Percentiles rank a stretch among this genome's conserved stretches.
Conservation (phyloP, 352 stramenopile species). For the Phytophthora gonapodyides region DNA sequence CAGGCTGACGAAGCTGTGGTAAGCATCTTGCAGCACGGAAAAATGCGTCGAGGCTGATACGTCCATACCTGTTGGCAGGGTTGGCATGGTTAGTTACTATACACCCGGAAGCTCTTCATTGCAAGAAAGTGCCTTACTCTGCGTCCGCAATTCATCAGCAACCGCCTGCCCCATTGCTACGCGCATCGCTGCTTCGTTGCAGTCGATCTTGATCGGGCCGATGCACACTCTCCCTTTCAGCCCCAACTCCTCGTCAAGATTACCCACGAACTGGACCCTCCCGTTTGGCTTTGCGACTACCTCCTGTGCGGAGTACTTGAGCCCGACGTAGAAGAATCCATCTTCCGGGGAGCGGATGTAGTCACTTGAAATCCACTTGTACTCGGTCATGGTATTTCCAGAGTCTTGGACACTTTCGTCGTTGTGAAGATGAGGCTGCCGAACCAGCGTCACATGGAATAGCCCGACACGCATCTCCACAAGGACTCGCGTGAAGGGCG, state of each 20-base stretch:
- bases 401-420: slow-evolving; percentile 3
- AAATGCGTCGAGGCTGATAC: slow-evolving; percentile 49
- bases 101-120: too few species aligned
- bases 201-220: slow-evolving; percentile 61
- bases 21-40: slow-evolving; percentile 55
- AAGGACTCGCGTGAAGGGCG: slow-evolving; percentile 44
- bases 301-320: slow-evolving; percentile 53
- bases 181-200: slow-evolving; percentile 56
- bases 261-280: slow-evolving; percentile 26
- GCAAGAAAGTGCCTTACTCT: slow-evolving; percentile 17
- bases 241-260: slow-evolving; percentile 44
- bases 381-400: slow-evolving; percentile 16
- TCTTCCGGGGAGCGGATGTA: slow-evolving; percentile 70
- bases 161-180: slow-evolving; percentile 29
- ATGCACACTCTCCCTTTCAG: slow-evolving; percentile 67
- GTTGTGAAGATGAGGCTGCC: slow-evolving; percentile 15
- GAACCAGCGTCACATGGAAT: slow-evolving; percentile 46
- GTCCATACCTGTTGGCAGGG: slow-evolving; percentile 23
- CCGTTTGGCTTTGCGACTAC: slow-evolving; percentile 17
- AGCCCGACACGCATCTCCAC: slow-evolving; percentile 63
- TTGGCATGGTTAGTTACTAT: too few species aligned
- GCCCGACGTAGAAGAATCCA: slow-evolving; percentile 71
- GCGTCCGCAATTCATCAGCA: slow-evolving; percentile 9
- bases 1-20: slow-evolving; percentile 47
- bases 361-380: slow-evolving; percentile 62